These are phyloP conservation scores for Trapa incisa DNA, from an alignment of 345 rosid species.

Conservation along the genomic window DNA sequence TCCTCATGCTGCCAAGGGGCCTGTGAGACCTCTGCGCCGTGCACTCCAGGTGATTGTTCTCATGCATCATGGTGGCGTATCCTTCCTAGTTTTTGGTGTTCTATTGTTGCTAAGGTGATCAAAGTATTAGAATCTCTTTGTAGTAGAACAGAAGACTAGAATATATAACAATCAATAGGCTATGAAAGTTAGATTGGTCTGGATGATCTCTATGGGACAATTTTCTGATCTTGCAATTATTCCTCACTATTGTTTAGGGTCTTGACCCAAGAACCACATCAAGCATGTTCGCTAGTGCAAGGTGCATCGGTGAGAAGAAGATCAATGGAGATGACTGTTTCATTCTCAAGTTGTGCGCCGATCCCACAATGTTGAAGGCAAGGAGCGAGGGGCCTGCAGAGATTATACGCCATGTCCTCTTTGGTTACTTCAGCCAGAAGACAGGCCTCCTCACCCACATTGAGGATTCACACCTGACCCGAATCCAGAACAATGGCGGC, in stretches of 20 bases:
- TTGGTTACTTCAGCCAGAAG: conserved; percentile 82
- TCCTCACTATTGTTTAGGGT: conserved; percentile 27
- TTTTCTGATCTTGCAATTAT: neutral
- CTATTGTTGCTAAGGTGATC: too few species aligned
- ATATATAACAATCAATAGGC: too few species aligned
- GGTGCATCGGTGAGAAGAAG: conserved; percentile 71
- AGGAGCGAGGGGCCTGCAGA: conserved; percentile 86
- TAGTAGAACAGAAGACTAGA: too few species aligned
- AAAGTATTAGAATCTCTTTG: too few species aligned
- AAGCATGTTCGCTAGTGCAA: conserved; percentile 49
- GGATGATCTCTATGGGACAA: neutral
- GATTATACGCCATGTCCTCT: conserved; percentile 66
- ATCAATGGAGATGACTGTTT: conserved; percentile 69
- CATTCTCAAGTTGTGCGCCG: conserved; percentile 68
- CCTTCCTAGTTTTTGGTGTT: neutral
- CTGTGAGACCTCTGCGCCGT: conserved; percentile 87
- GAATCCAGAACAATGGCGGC: conserved; percentile 59
- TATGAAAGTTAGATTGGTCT: too few species aligned
- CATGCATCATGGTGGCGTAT: neutral
- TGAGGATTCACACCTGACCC: conserved; percentile 71
- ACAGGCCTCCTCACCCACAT: conserved; percentile 63
- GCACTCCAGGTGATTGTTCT: conserved; percentile 61
- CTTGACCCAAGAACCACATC: conserved; percentile 87
- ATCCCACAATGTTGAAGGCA: conserved; percentile 61
- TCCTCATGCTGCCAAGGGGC: conserved; percentile 74